Conservation (phyloP, 1,139 yeast genomes). For the Saccharomyces uvarum region DNA sequence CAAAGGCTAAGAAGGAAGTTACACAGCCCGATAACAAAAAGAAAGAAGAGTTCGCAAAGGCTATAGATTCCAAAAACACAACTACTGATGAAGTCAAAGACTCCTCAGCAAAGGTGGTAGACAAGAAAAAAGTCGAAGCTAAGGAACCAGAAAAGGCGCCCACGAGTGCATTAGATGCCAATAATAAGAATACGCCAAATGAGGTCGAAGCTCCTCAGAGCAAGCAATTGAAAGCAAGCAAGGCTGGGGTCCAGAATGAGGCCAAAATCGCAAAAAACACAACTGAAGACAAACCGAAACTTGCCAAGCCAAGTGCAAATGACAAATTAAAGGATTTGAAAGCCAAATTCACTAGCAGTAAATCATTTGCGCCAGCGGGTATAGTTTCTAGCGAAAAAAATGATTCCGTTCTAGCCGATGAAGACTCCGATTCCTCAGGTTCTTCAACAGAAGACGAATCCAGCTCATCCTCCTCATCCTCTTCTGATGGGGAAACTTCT, state of each 20-base stretch:
- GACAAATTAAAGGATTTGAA: slow-evolving; percentile 14
- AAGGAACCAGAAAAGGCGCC: not conserved
- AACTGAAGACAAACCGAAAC: not conserved
- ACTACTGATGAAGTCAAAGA: not conserved
- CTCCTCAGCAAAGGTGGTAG: not conserved
- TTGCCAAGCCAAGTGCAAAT: not conserved
- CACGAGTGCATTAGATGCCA: not conserved
- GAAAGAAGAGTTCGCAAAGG: not conserved
- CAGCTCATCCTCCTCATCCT: slow-evolving; percentile 4
- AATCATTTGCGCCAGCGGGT: not conserved
- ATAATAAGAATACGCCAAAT: not conserved
- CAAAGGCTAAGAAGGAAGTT: not conserved
- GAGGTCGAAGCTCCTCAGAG: slow-evolving; percentile 2
- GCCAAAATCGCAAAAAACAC: not conserved
- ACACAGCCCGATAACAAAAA: not conserved
- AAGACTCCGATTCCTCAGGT: slow-evolving; percentile 2
- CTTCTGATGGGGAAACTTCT: slow-evolving; percentile 22
- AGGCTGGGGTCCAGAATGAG: not conserved
- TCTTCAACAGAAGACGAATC: slow-evolving; percentile 1
- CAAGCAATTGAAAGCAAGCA: not conserved
- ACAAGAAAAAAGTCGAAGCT: not conserved
- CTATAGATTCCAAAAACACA: not conserved
- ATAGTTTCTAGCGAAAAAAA: slow-evolving; percentile 9
- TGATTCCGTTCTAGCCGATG: slow-evolving; percentile 8
- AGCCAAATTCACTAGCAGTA: slow-evolving; percentile 3